Percentiles rank a stretch among this genome's conserved stretches.
These are phyloP conservation scores for Populus deltoides DNA, from an alignment of 345 rosid species.

Conservation along the genomic window DNA sequence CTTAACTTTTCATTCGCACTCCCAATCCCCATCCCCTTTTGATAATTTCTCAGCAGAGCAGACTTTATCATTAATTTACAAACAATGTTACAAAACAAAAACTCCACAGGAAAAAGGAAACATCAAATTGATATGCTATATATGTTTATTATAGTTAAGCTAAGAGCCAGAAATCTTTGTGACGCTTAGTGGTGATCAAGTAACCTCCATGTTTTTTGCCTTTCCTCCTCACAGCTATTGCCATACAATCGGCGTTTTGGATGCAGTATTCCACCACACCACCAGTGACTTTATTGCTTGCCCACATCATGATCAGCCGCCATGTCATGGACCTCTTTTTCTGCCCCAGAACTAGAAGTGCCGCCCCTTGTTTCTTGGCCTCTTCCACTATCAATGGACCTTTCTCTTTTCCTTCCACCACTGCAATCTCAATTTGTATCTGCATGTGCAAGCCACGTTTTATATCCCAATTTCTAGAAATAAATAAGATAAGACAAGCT, in stretches of 20 bases:
- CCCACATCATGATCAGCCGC: constrained; percentile 83
- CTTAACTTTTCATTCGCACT: neutral
- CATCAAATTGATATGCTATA: neutral
- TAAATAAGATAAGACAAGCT: neutral
- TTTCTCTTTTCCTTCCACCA: constrained; percentile 76
- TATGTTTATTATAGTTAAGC: constrained; percentile 35
- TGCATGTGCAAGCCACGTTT: constrained; percentile 8
- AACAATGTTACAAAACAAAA: neutral
- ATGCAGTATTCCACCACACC: constrained; percentile 81
- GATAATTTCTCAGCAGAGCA: neutral
- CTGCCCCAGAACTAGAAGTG: constrained; percentile 70
- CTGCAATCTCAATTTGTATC: constrained; percentile 58
- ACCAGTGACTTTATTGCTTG: constrained; percentile 34
- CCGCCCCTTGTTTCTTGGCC: constrained; percentile 61
- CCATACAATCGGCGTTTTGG: constrained; percentile 84
- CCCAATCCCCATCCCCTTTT: constrained; percentile 9
- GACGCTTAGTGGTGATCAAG: constrained; percentile 87
- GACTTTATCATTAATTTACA: neutral
- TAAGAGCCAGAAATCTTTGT: constrained; percentile 94
- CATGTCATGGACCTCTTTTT: constrained; percentile 70
- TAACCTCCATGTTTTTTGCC: constrained; percentile 83
- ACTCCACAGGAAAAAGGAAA: neutral
- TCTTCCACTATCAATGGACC: constrained; percentile 79
- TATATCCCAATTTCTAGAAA: too few relatives aligned
- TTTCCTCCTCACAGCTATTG: constrained; percentile 80